Evolutionary conservation across 352 stramenopile genomes (phyloP).

Genomic region (Halophytophthora polymorphica): DNA sequence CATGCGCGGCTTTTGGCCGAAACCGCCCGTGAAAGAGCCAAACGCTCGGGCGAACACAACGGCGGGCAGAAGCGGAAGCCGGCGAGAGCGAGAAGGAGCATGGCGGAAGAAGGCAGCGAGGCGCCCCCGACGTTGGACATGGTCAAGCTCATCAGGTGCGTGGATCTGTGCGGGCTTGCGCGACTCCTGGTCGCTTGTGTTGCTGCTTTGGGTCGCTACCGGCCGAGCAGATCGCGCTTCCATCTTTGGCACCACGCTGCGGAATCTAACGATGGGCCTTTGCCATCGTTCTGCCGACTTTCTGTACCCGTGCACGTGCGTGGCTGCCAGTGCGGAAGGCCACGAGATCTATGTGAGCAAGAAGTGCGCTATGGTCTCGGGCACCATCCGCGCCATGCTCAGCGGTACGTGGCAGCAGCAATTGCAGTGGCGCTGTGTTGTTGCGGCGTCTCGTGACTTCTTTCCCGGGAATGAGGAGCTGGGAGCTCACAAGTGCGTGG

Average conservation of each 20-base stretch:
- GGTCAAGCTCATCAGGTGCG: slow-evolving; percentile 80
- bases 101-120: slow-evolving; percentile 54
- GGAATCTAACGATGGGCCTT: slow-evolving; percentile 2
- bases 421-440: background rate
- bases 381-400: slow-evolving; percentile 97
- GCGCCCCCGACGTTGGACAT: slow-evolving; percentile 46
- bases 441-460: too few relatives aligned
- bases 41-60: background rate
- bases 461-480: too few relatives aligned
- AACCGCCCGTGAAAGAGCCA: background rate
- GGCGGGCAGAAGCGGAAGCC: too few relatives aligned
- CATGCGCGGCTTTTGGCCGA: too few relatives aligned
- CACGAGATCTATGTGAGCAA: slow-evolving; percentile 95
- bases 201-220: slow-evolving; percentile 1
- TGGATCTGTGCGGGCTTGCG: background rate
- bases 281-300: slow-evolving; percentile 3
- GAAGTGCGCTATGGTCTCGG: slow-evolving; percentile 92
- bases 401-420: slow-evolving; percentile 59
- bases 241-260: too few relatives aligned
- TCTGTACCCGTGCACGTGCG: slow-evolving; percentile 1
- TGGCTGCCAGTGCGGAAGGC: slow-evolving; percentile 87
- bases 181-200: background rate
- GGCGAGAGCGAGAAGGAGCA: slow-evolving; percentile 12
- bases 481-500: too few relatives aligned
- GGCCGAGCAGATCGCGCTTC: background rate